Percentiles rank a stretch among this genome's conserved stretches.
Evolutionary conservation across 2,329 filamentous ascomycete genomes (phyloP).

Genomic region (Ciborinia camelliae): DNA sequence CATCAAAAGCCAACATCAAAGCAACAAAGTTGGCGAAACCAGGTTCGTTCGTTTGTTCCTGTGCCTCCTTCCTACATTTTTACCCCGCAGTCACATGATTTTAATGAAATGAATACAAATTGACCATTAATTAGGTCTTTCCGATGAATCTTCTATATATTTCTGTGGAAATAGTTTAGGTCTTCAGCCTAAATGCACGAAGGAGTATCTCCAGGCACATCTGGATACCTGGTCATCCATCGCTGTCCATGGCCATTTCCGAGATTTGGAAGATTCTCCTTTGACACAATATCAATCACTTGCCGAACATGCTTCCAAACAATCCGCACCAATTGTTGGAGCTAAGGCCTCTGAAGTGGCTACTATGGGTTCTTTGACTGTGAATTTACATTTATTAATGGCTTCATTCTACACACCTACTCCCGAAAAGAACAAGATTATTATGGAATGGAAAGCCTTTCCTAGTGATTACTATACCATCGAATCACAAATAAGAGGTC

Average conservation of each 20-base stretch:
- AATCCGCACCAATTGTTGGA: conserved; percentile 72
- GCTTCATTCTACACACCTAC: conserved; percentile 67
- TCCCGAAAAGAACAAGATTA: conserved; percentile 59
- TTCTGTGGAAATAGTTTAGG: conserved; percentile 89
- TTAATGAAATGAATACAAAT: background rate
- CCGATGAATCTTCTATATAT: conserved; percentile 59
- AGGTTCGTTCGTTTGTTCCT: conserved; percentile 12
- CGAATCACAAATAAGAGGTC: conserved; percentile 18
- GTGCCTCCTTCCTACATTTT: conserved; percentile 23
- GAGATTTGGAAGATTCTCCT: conserved; percentile 61
- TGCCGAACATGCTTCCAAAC: conserved; percentile 67
- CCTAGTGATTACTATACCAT: conserved; percentile 68
- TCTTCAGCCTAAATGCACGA: conserved; percentile 69
- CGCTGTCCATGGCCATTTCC: conserved; percentile 82
- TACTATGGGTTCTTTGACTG: conserved; percentile 82
- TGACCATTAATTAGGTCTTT: conserved; percentile 17
- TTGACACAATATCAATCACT: conserved; percentile 74
- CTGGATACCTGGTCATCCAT: conserved; percentile 81
- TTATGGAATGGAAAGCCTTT: conserved; percentile 78
- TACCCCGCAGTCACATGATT: conserved; percentile 8
- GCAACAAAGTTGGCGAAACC: conserved; percentile 47
- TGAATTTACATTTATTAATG: conserved; percentile 66
- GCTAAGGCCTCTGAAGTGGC: conserved; percentile 71
- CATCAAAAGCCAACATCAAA: conserved; percentile 67
- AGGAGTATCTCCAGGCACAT: conserved; percentile 65